These are phyloP conservation scores for Crithidia expoeki DNA, from an alignment of 208 protist genomes.

Conservation along the genomic window DNA sequence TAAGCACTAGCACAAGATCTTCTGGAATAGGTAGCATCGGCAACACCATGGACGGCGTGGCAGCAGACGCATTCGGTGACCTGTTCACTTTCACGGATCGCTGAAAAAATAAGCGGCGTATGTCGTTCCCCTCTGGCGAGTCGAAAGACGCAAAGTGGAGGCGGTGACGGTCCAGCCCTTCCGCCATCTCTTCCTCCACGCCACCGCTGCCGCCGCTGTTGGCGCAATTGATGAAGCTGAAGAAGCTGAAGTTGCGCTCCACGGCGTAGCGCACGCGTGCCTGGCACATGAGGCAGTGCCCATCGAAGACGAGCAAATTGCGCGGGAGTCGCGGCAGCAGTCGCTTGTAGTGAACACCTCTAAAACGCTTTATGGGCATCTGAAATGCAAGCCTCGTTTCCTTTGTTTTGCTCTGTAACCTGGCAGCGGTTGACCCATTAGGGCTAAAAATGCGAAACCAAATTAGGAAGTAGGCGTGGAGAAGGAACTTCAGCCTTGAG, in stretches of 20 bases:
- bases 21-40: slow-evolving; percentile 27
- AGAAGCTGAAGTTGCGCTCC: slow-evolving; percentile 89
- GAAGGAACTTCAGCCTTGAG: too few species aligned
- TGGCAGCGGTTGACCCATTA: too few species aligned
- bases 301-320: slow-evolving; percentile 84
- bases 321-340: slow-evolving; percentile 69
- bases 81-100: background rate
- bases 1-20: slow-evolving; percentile 62
- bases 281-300: slow-evolving; percentile 78
- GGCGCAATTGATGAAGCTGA: slow-evolving; percentile 47
- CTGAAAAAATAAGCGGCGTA: slow-evolving; percentile 55
- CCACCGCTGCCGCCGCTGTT: slow-evolving; percentile 21
- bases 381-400: background rate
- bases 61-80: background rate
- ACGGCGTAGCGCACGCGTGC: slow-evolving; percentile 70
- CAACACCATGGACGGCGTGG: background rate
- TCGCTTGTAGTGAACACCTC: slow-evolving; percentile 40
- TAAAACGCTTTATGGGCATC: slow-evolving; percentile 36
- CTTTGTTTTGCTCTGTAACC: too few species aligned
- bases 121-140: slow-evolving; percentile 50
- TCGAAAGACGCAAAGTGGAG: slow-evolving; percentile 72
- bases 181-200: slow-evolving; percentile 29
- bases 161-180: slow-evolving; percentile 57
- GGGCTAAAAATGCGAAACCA: too few species aligned
- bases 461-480: too few species aligned